Evolutionary conservation across 306 rosid species (phyloP).

Genomic region (Morella rubra): DNA sequence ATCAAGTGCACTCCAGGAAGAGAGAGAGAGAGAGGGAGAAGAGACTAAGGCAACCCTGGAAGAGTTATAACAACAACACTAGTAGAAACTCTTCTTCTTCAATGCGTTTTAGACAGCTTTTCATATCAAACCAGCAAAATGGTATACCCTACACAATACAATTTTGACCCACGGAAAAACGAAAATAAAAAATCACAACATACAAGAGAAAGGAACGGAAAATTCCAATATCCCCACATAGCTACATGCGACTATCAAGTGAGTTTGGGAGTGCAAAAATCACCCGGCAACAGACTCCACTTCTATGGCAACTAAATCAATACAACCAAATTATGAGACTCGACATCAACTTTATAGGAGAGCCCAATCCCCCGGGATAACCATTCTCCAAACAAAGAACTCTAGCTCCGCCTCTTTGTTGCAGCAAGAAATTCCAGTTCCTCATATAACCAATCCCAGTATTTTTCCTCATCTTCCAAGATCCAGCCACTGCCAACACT

Average conservation of each 20-base stretch:
- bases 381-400: slow-evolving; percentile 31
- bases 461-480: slow-evolving; percentile 27
- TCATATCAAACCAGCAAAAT: slow-evolving; percentile 16
- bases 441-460: slow-evolving; percentile 31
- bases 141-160: slow-evolving; percentile 17
- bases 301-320: slow-evolving; percentile 25
- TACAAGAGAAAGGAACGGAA: slow-evolving; percentile 30
- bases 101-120: slow-evolving; percentile 23
- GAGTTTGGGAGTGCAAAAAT: slow-evolving; percentile 49
- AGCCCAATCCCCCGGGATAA: slow-evolving; percentile 31
- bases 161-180: neutral
- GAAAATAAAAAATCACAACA: slow-evolving; percentile 11
- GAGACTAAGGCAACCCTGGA: neutral
- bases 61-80: neutral
- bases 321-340: slow-evolving; percentile 27
- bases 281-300: slow-evolving; percentile 33
- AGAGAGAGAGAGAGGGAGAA: neutral
- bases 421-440: slow-evolving; percentile 38
- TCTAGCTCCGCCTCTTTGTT: slow-evolving; percentile 26
- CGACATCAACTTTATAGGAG: slow-evolving; percentile 28
- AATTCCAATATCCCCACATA: slow-evolving; percentile 30
- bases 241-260: slow-evolving; percentile 15
- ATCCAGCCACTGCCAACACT: slow-evolving; percentile 44
- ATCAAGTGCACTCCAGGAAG: neutral
- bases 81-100: slow-evolving; percentile 11